Evolutionary conservation across 2,329 filamentous ascomycete genomes (phyloP), one percentile per base, ranked within the genome.

Genomic region (Botryotinia globosa): DNA sequence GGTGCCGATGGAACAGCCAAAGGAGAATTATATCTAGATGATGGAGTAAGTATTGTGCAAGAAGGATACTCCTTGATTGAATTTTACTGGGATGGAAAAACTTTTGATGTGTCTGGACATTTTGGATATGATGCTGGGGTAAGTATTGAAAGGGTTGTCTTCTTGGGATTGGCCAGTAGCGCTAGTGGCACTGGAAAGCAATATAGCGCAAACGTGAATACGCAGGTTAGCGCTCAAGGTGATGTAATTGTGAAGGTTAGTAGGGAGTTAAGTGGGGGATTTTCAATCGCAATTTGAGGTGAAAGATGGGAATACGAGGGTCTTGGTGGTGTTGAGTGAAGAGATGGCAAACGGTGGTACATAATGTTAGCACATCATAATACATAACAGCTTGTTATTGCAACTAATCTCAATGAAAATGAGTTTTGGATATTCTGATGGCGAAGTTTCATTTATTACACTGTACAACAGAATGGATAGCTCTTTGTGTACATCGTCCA

Each of bases 11-110:
- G 90, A 4, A 87, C 83, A 10, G 93, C 93, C 0, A 81, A 79
- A 1, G 93, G 93, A 0, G 84, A 85, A 69, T 83, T 96, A 72
- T 96, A 94, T 80, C 82, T 96, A 8, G 93, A 96, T 76, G 93
- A 97, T 74, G 93, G 93, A 14, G 89, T 90, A 73, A 89, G 87
- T 39, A 77, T 94, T 67, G 83, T 87, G 73, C 92, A 39, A 92
- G 81, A 74, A 34, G 22, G 82, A n/a, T 42, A 62, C 18, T 88
- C 85, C 10, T 83, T 87, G 72, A 84, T 94, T 69, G 81, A 83
- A 22, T 92, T 94, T 76, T 77, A 80, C 14, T 94, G 89, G 79
- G 82, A 85, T 63, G 79, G 85, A 4, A 86, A 87, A 48, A 82
- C 82, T 72, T 84, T 92, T 37, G 82, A 76, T 0, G 81, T 86